phyloP scores from a whole-genome alignment of 331 rosid genomes.

The Saraca asoca region DNA sequence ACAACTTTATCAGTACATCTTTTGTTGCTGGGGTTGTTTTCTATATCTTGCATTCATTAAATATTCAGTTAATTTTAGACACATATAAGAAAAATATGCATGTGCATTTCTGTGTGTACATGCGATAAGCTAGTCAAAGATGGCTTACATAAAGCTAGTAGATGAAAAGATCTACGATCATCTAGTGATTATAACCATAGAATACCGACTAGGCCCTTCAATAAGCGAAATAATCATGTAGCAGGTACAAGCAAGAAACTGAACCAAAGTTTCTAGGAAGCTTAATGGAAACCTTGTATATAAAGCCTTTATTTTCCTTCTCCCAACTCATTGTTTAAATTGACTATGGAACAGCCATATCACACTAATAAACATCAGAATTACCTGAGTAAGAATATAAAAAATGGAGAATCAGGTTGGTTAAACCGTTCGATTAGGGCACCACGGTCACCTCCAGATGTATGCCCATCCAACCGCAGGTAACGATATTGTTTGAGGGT shows the following conservation, averaged over 20 bases:
- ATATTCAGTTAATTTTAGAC: not conserved
- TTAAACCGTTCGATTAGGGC: conserved; percentile 84
- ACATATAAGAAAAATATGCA: not conserved
- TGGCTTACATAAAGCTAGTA: not conserved
- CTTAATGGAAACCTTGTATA: not conserved
- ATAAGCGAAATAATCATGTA: not conserved
- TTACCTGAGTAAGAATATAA: conserved; percentile 94
- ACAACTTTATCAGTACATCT: no score
- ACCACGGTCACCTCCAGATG: conserved; percentile 96
- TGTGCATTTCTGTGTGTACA: not conserved
- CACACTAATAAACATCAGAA: conserved; percentile 14
- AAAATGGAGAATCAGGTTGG: conserved; percentile 71
- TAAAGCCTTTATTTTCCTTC: not conserved
- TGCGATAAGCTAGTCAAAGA: not conserved
- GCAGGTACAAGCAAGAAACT: conserved; percentile 7
- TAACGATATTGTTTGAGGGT: conserved; percentile 74
- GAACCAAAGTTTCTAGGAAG: not conserved
- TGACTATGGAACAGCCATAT: conserved; percentile 13
- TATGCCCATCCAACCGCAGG: conserved; percentile 97
- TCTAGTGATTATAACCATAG: not conserved
- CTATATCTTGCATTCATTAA: no score
- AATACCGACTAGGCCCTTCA: conserved; percentile 6
- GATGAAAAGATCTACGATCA: conserved; percentile 21
- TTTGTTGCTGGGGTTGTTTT: not conserved
- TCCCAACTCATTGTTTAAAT: conserved; percentile 8